These are phyloP conservation scores for Oryza brachyantha DNA, from an alignment of 176 grass and related monocot genomes.

Conservation along the genomic window DNA sequence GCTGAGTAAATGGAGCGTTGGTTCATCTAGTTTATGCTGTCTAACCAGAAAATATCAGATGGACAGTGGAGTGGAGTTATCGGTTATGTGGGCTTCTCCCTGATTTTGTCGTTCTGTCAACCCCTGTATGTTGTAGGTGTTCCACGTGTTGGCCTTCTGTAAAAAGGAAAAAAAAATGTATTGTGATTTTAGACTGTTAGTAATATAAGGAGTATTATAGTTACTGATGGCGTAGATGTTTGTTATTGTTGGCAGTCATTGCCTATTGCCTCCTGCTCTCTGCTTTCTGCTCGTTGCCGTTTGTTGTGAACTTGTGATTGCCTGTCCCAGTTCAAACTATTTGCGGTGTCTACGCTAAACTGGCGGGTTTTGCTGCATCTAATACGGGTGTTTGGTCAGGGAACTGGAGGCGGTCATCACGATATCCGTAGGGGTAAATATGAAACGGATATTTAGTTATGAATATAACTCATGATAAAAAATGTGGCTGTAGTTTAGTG, in stretches of 20 bases:
- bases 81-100: not conserved
- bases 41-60: constrained; percentile 14
- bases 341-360: too few species aligned
- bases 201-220: constrained; percentile 13
- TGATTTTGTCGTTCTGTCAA: not conserved
- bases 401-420: too few species aligned
- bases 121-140: not conserved
- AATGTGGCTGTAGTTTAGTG: constrained; percentile 85
- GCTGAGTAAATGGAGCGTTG: not conserved
- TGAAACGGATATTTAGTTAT: too few species aligned
- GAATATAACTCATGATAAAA: not conserved
- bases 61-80: not conserved
- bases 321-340: not conserved
- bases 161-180: not conserved
- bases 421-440: too few species aligned
- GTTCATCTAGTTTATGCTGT: not conserved
- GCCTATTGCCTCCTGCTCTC: not conserved
- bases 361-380: too few species aligned
- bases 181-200: not conserved
- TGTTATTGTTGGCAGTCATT: not conserved
- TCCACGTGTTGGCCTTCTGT: not conserved
- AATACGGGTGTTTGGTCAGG: too few species aligned
- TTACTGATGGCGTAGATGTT: not conserved
- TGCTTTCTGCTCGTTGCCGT: not conserved
- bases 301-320: not conserved